Conservation (phyloP, 1,284 basidiomycete species). For the Microbotryomycetes sp. region DNA sequence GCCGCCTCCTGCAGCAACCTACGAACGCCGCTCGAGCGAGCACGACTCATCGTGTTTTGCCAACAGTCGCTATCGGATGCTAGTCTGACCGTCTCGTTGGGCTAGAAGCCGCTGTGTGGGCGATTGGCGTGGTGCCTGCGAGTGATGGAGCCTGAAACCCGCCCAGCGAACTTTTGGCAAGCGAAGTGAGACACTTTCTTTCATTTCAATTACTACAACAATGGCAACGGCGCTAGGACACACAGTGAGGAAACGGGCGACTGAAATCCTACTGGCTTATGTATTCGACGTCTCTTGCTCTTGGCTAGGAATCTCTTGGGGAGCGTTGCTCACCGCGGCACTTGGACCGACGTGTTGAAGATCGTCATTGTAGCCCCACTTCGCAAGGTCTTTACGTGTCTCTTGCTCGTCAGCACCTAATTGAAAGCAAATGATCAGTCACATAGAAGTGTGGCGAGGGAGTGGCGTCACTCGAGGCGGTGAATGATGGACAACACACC, state of each 20-base stretch:
- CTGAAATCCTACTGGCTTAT: too few relatives aligned
- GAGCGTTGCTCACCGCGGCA: too few relatives aligned
- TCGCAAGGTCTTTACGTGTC: constrained; percentile 21
- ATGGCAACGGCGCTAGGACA: too few relatives aligned
- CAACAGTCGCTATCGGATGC: too few relatives aligned
- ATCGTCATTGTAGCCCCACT: constrained; percentile 17
- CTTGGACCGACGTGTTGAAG: neutral
- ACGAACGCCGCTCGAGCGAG: constrained; percentile 25
- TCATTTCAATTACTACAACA: too few relatives aligned
- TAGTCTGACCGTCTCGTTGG: too few relatives aligned
- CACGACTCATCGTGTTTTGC: neutral
- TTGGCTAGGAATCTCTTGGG: too few relatives aligned
- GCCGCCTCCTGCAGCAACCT: constrained; percentile 93
- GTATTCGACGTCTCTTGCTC: too few relatives aligned
- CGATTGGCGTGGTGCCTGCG: neutral
- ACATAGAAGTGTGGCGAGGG: neutral
- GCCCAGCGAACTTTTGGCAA: too few relatives aligned
- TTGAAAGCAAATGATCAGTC: neutral
- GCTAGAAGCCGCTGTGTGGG: neutral
- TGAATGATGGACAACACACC: neutral
- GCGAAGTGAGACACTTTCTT: too few relatives aligned
- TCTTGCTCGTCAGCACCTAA: neutral
- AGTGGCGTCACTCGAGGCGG: neutral
- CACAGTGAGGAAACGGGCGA: too few relatives aligned
- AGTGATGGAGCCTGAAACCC: too few relatives aligned